Evolutionary conservation across 2,329 filamentous ascomycete species (phyloP).

Genomic region (Fusarium fracticaudum): DNA sequence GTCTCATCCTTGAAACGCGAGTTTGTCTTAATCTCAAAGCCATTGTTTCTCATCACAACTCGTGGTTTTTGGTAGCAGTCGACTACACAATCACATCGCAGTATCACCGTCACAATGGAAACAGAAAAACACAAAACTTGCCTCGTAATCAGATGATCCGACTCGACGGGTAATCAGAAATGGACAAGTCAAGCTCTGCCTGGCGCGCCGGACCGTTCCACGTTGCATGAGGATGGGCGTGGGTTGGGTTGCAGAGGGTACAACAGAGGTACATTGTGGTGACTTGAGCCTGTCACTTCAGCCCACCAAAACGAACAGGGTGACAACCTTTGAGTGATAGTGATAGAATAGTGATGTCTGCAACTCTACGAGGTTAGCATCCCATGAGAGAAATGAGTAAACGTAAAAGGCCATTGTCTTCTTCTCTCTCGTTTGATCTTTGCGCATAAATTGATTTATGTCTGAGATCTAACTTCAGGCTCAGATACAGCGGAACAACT

Average conservation of each 20-base stretch:
- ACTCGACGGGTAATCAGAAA: conserved; percentile 1
- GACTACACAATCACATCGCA: neutral
- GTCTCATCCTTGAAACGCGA: neutral
- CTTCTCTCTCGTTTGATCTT: neutral
- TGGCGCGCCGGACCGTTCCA: conserved; percentile 32
- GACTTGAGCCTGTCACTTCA: conserved; percentile 9
- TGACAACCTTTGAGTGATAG: neutral
- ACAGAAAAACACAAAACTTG: neutral
- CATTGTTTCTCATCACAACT: neutral
- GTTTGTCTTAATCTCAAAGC: neutral
- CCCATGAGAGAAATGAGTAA: neutral
- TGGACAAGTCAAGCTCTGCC: conserved; percentile 17
- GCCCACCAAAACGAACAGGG: neutral
- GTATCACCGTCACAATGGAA: neutral
- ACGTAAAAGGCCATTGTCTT: neutral
- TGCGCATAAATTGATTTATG: neutral
- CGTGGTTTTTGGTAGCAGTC: neutral
- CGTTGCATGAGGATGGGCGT: conserved; percentile 26
- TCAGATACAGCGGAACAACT: conserved; percentile 12
- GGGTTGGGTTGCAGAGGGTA: conserved; percentile 15
- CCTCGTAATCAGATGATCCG: neutral
- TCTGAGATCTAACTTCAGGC: conserved; percentile 5
- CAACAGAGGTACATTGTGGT: conserved; percentile 16
- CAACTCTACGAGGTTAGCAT: neutral
- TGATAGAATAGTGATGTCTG: neutral